Percentiles rank a stretch among this genome's conserved stretches.
These are phyloP conservation scores for Chara braunii DNA, from an alignment of 139 green algal species.

Conservation along the genomic window DNA sequence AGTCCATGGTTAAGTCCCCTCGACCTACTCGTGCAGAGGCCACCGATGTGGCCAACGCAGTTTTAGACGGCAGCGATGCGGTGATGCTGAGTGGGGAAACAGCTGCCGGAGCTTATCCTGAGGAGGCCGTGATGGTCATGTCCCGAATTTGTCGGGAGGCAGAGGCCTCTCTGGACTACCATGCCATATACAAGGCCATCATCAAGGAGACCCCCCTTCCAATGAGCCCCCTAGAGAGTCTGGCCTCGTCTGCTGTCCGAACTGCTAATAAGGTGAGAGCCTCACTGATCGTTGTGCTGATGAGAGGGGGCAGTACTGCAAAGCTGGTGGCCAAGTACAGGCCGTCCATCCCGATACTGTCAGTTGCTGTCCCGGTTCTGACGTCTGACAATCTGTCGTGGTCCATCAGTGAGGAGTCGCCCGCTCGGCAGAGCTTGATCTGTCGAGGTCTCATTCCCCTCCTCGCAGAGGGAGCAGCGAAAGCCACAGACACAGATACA, in stretches of 20 bases:
- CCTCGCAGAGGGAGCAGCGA: constrained; percentile 29
- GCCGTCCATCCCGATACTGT: constrained; percentile 44
- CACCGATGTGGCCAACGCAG: constrained; percentile 81
- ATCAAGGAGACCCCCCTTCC: constrained; percentile 68
- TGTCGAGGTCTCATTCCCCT: constrained; percentile 43
- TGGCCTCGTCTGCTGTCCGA: constrained; percentile 88
- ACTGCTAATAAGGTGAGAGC: constrained; percentile 81
- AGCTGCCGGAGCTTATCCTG: constrained; percentile 63
- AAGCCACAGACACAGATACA: constrained; percentile 34
- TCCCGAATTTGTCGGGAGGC: constrained; percentile 66
- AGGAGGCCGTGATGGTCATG: constrained; percentile 66
- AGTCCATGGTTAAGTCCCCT: constrained; percentile 54
- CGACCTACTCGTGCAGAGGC: constrained; percentile 67
- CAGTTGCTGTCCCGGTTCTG: constrained; percentile 45
- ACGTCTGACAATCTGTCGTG: constrained; percentile 41
- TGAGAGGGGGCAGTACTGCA: constrained; percentile 42
- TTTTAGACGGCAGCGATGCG: constrained; percentile 71
- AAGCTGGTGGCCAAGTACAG: constrained; percentile 51
- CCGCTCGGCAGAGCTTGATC: constrained; percentile 43
- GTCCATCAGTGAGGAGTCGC: constrained; percentile 1
- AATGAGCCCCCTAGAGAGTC: constrained; percentile 88
- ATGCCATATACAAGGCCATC: constrained; percentile 60
- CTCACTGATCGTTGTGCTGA: constrained; percentile 57
- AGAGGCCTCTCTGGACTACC: constrained; percentile 60
- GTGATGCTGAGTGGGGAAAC: constrained; percentile 77